Conservation (phyloP, 225 moss, liverwort and hornwort genomes). For the Polytrichum commune region DNA sequence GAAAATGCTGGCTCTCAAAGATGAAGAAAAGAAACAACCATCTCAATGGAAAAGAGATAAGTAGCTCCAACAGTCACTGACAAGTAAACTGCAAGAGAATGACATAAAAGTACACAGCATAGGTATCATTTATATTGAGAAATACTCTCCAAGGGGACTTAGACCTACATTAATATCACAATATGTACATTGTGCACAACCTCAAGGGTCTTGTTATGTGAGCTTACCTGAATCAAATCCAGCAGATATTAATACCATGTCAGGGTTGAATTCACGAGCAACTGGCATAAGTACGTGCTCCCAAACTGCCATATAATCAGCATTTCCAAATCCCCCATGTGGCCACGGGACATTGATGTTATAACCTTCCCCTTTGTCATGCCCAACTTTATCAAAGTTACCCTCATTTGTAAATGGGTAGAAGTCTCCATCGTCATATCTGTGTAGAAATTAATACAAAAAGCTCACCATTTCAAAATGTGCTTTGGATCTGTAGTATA, state of each 20-base stretch:
- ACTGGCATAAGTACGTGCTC: constrained; percentile 57
- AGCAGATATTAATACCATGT: constrained; percentile 57
- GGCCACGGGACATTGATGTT: constrained; percentile 68
- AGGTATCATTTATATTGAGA: background rate
- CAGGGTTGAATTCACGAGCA: constrained; percentile 47
- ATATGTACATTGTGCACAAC: background rate
- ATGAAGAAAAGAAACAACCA: background rate
- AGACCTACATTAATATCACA: background rate
- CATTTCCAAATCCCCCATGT: constrained; percentile 49
- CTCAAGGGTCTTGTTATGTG: too few species aligned
- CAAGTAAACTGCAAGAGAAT: too few species aligned
- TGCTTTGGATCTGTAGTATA: too few species aligned
- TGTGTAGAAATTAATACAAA: background rate
- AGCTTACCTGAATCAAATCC: constrained; percentile 56
- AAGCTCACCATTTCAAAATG: too few species aligned
- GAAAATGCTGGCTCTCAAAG: background rate
- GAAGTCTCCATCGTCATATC: constrained; percentile 39
- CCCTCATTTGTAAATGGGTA: constrained; percentile 54
- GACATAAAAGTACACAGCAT: background rate
- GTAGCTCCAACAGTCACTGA: background rate
- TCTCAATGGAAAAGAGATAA: background rate
- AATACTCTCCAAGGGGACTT: background rate
- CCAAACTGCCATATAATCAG: constrained; percentile 54
- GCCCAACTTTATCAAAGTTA: constrained; percentile 46
- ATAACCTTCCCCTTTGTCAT: constrained; percentile 39